Evolutionary conservation across 2,329 filamentous ascomycete genomes (phyloP).

Genomic region (Scedosporium aurantiacum): DNA sequence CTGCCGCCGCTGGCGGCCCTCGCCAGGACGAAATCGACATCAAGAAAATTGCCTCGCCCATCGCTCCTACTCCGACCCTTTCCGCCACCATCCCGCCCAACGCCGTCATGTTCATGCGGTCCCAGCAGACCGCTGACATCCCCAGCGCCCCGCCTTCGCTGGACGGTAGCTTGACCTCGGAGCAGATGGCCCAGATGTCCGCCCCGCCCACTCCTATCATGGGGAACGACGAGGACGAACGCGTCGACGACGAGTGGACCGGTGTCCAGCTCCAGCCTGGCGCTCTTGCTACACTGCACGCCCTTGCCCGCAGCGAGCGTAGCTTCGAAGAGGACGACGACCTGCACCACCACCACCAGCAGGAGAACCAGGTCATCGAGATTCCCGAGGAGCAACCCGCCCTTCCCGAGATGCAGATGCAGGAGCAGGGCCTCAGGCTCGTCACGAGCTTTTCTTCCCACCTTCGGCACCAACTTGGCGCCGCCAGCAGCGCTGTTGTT

Average conservation of each 20-base stretch:
- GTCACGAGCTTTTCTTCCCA: slow-evolving; percentile 27
- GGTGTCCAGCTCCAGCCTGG: slow-evolving; percentile 67
- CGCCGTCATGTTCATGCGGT: slow-evolving; percentile 58
- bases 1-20: too few species aligned
- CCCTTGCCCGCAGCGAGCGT: slow-evolving; percentile 49
- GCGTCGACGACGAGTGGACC: slow-evolving; percentile 51
- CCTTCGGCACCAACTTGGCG: slow-evolving; percentile 9
- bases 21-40: slow-evolving; percentile 18
- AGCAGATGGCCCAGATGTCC: slow-evolving; percentile 74
- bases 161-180: slow-evolving; percentile 79
- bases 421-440: slow-evolving; percentile 37
- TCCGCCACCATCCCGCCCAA: slow-evolving; percentile 67
- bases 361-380: slow-evolving; percentile 34
- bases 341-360: slow-evolving; percentile 41
- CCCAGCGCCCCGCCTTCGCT: slow-evolving; percentile 77
- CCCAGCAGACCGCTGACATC: slow-evolving; percentile 50
- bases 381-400: slow-evolving; percentile 25
- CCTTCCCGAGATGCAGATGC: slow-evolving; percentile 31
- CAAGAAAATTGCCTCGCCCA: slow-evolving; percentile 44
- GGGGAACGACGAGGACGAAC: slow-evolving; percentile 39
- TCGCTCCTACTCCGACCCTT: slow-evolving; percentile 52
- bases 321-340: slow-evolving; percentile 35
- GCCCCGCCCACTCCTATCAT: slow-evolving; percentile 76
- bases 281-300: slow-evolving; percentile 69
- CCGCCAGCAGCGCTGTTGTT: slow-evolving; percentile 7